Evolutionary conservation across 257 asterid species (phyloP).

Genomic region (Solanum appendiculatum): DNA sequence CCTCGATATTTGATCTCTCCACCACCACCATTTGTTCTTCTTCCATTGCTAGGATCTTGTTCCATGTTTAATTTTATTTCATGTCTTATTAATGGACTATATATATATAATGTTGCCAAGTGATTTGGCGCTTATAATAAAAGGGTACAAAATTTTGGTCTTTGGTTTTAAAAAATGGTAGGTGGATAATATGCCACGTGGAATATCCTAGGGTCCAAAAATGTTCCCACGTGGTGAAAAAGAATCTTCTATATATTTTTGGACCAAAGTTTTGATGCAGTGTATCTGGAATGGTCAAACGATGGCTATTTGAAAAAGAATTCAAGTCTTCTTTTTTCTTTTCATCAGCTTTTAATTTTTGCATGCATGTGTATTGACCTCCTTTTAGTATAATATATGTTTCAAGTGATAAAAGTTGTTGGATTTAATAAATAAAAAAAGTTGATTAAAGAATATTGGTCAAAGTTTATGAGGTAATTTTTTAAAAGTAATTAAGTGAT

Average conservation of each 20-base stretch:
- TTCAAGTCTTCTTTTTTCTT: background rate
- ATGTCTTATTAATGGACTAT: background rate
- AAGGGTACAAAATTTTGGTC: background rate
- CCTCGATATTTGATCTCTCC: constrained; percentile 62
- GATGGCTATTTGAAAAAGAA: background rate
- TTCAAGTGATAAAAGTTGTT: background rate
- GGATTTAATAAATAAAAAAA: background rate
- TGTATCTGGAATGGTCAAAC: constrained; percentile 5
- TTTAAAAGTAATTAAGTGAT: background rate
- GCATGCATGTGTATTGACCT: background rate
- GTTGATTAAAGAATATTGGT: background rate
- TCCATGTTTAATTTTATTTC: background rate
- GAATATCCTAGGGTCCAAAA: constrained; percentile 14
- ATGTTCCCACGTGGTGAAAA: constrained; percentile 23
- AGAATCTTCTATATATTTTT: constrained; percentile 23
- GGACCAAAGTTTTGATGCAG: constrained; percentile 17
- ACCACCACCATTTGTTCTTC: background rate
- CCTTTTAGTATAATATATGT: background rate
- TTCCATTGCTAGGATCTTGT: constrained; percentile 11
- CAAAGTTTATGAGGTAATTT: background rate
- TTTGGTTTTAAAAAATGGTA: background rate
- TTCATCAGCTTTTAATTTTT: background rate
- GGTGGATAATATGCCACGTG: constrained; percentile 14
- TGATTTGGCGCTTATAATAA: constrained; percentile 38
- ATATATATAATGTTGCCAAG: background rate